Evolutionary conservation across 495 filamentous ascomycete genomes (phyloP).

Genomic region (Copromyces sp.): DNA sequence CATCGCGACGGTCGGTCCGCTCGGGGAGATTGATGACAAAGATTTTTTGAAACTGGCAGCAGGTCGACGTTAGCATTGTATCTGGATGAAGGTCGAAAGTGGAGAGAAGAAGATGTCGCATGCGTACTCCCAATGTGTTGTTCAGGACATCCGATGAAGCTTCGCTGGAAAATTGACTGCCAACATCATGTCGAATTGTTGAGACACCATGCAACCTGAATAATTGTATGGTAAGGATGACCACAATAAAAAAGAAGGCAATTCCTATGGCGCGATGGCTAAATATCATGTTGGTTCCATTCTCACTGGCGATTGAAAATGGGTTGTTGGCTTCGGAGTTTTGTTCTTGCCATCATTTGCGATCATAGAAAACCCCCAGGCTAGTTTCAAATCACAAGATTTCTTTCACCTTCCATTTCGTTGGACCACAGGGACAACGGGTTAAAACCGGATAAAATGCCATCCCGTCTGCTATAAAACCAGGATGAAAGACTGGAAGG

Average conservation of each 20-base stretch:
- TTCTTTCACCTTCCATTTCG: background rate
- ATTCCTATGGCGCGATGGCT: conserved; percentile 7
- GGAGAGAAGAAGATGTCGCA: background rate
- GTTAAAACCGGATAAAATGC: background rate
- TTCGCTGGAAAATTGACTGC: background rate
- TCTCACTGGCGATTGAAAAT: background rate
- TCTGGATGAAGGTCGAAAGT: no score
- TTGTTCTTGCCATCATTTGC: background rate
- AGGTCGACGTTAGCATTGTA: background rate
- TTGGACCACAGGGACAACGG: background rate
- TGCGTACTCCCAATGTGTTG: conserved; percentile 22
- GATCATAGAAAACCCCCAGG: background rate
- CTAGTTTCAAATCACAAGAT: background rate
- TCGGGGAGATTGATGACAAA: conserved; percentile 52
- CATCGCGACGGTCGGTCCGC: conserved; percentile 54
- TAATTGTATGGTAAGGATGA: conserved; percentile 5
- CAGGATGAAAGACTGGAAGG: background rate
- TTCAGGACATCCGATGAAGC: conserved; percentile 14
- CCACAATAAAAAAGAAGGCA: background rate
- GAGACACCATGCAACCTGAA: background rate
- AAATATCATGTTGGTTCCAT: conserved; percentile 6
- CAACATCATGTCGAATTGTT: conserved; percentile 5
- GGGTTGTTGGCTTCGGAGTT: background rate
- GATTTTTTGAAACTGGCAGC: conserved; percentile 45
- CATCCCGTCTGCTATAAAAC: background rate